Conservation (phyloP, 2,329 filamentous ascomycete species). For the Penicillium janthinellum region DNA sequence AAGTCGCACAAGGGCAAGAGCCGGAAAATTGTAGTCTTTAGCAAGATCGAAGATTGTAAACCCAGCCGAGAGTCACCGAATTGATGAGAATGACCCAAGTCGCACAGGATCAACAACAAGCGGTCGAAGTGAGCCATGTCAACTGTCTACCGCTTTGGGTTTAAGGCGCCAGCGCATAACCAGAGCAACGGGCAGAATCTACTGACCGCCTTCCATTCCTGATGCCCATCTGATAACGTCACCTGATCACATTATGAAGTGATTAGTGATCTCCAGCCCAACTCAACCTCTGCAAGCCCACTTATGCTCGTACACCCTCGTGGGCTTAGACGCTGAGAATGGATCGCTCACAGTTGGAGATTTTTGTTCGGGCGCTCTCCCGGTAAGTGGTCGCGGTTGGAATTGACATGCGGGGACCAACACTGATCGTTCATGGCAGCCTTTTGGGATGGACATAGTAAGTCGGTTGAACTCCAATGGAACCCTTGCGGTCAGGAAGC, state of each 20-base stretch:
- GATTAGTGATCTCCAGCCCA: background rate
- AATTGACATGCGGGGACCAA: background rate
- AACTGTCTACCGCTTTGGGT: slow-evolving; percentile 46
- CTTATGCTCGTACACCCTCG: background rate
- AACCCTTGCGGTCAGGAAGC: background rate
- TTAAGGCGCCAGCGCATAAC: slow-evolving; percentile 45
- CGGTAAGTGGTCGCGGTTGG: slow-evolving; percentile 35
- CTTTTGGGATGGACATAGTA: slow-evolving; percentile 74
- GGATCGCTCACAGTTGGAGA: slow-evolving; percentile 32
- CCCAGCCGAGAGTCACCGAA: slow-evolving; percentile 9
- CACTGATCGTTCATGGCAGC: slow-evolving; percentile 45
- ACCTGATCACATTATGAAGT: slow-evolving; percentile 30
- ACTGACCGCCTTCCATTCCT: slow-evolving; percentile 26
- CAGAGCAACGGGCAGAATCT: slow-evolving; percentile 40
- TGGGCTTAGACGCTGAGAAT: background rate
- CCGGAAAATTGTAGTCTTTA: background rate
- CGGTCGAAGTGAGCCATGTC: slow-evolving; percentile 31
- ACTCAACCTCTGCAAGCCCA: background rate
- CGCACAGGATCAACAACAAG: slow-evolving; percentile 27
- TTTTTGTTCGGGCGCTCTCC: slow-evolving; percentile 45
- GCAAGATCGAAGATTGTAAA: slow-evolving; percentile 18
- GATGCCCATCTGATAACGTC: slow-evolving; percentile 15
- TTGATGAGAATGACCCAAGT: slow-evolving; percentile 17
- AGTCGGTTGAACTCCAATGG: slow-evolving; percentile 17
- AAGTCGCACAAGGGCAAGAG: slow-evolving; percentile 15